Evolutionary conservation across 805 yeast species (phyloP).

Genomic region (Barnettozyma populi): DNA sequence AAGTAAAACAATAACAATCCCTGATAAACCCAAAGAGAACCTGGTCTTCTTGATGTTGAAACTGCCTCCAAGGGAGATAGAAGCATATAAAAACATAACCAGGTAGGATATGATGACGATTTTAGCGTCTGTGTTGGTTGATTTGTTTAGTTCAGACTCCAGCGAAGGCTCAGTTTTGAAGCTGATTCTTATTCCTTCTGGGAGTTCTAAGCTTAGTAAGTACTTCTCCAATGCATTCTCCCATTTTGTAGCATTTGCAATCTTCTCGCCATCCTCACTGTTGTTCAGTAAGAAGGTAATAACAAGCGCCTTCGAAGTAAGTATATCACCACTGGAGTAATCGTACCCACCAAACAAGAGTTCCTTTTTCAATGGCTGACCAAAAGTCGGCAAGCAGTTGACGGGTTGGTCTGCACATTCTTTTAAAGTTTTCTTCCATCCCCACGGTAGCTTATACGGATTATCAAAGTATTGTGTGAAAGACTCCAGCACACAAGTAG

Average conservation of each 20-base stretch:
- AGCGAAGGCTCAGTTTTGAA: conserved; percentile 82
- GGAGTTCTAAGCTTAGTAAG: conserved; percentile 41
- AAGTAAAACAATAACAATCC: conserved; percentile 71
- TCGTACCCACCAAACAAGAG: conserved; percentile 61
- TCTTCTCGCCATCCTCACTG: conserved; percentile 28
- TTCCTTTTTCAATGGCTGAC: conserved; percentile 77
- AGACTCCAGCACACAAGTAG: conserved; percentile 76
- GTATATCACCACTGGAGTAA: conserved; percentile 36
- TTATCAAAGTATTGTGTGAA: conserved; percentile 75
- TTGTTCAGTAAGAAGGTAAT: conserved; percentile 68
- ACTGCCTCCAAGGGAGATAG: conserved; percentile 64
- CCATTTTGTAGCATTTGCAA: conserved; percentile 48
- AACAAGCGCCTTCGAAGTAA: conserved; percentile 66
- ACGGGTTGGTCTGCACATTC: conserved; percentile 79
- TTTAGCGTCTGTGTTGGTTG: conserved; percentile 71
- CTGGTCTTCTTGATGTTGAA: conserved; percentile 49
- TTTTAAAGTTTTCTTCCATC: conserved; percentile 52
- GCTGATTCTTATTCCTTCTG: conserved; percentile 54
- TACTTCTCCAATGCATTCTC: conserved; percentile 62
- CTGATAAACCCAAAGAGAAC: conserved; percentile 74
- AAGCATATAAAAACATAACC: conserved; percentile 83
- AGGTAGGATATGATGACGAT: conserved; percentile 72
- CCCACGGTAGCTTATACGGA: conserved; percentile 48
- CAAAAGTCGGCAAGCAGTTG: conserved; percentile 82
- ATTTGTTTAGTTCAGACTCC: conserved; percentile 76